Conservation (phyloP, 495 filamentous ascomycete species). For the Xylaria nigripes region DNA sequence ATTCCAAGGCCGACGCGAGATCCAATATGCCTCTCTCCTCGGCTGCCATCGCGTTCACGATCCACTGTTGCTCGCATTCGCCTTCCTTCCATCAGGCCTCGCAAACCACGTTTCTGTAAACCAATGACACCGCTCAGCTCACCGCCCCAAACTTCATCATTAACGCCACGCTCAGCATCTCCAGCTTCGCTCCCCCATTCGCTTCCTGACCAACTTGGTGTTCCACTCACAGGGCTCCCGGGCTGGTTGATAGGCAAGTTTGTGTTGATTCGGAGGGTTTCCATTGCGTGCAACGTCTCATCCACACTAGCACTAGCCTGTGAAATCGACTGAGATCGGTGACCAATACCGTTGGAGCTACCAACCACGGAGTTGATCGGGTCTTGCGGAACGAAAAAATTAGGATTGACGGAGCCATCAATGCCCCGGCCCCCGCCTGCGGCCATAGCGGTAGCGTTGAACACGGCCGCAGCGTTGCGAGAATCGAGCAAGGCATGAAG, state of each 20-base stretch:
- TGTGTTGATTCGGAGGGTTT: conserved; percentile 35
- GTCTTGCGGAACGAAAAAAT: conserved; percentile 32
- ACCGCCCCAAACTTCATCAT: conserved; percentile 65
- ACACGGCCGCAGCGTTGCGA: conserved; percentile 90
- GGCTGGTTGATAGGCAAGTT: conserved; percentile 27
- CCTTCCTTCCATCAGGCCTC: conserved; percentile 91
- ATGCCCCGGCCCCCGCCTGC: conserved; percentile 81
- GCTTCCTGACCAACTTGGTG: conserved; percentile 38
- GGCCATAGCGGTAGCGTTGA: conserved; percentile 97
- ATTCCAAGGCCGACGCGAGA: conserved; percentile 26
- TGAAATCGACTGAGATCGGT: conserved; percentile 19
- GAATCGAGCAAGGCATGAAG: conserved; percentile 86
- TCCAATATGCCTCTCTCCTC: conserved; percentile 15
- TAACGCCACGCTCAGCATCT: conserved; percentile 28
- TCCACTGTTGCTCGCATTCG: conserved; percentile 56
- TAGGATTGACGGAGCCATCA: conserved; percentile 41
- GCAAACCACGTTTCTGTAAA: conserved; percentile 83
- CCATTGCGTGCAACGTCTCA: conserved; percentile 10
- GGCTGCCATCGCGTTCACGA: conserved; percentile 23
- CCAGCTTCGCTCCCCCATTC: conserved; percentile 43
- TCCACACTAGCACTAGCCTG: conserved; percentile 17
- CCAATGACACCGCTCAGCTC: conserved; percentile 91
- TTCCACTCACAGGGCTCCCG: conserved; percentile 41
- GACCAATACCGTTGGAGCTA: conserved; percentile 8
- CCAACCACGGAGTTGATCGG: conserved; percentile 11